Base-by-base conservation (phyloP, 148 eudicot genomes). In the Spergularia bocconei region DNA sequence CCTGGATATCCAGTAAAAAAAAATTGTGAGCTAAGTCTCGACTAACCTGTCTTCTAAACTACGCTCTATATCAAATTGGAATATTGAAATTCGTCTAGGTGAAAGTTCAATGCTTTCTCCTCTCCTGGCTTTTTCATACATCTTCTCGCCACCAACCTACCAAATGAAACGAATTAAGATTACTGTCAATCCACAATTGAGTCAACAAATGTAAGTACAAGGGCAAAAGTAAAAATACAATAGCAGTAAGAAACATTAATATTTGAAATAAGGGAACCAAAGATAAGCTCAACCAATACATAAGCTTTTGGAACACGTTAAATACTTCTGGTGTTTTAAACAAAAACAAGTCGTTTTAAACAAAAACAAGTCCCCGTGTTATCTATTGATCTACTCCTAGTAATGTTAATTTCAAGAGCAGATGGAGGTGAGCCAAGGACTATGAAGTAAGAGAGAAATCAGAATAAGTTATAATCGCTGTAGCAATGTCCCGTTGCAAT, bases 71-170 rank as follows among this genome's bases (percentile, higher is more conserved):
- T 91, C 89, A 82, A 96, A 96, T 72, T 88, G 87, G 80, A 88
- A 91, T 72, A 96, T 91, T 63, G 99, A 92, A 75, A 92, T 91
- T 81, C 93, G 82, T 77, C 99, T 85, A 25, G 99, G 98, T 72
- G 99, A 84, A 77, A 96, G 97, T 82, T 96, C 99, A 73, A 96
- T 88, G 83, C 86, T 91, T 89, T 96, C 99, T 83, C 99, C 99
- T 83, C 88, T 88, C 82, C 99, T 91, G 56, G 99, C 99, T 82
- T 92, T 96, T 48, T 96, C 99, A 86, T 96, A 96, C 96, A 96
- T 85, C 83, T 76, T 96, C 85, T 92, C 98, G 64, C 99, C 99
- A 6, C 98, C 94, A 69, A 96, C 94, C 99, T 96, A 74, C 59
- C 68, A 72, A 39, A 17, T 11, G 33, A 7, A 39, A 11, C 11